Percentiles rank a stretch among this genome's conserved stretches.
Conservation (phyloP, 768 basidiomycete species). For the Russula virescens region DNA sequence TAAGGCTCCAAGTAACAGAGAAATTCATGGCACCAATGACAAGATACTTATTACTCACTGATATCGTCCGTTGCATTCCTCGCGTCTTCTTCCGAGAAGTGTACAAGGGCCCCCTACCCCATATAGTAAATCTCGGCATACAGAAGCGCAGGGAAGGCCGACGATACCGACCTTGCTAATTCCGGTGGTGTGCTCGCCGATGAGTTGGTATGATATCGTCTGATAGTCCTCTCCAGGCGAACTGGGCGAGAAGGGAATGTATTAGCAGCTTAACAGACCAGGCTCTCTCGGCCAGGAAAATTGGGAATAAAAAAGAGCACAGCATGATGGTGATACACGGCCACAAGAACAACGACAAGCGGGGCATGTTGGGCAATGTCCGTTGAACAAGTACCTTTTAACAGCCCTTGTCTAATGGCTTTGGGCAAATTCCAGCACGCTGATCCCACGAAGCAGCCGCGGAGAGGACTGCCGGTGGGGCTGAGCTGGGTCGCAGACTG, state of each 20-base stretch:
- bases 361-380: too few relatives aligned
- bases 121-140: background rate
- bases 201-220: constrained; percentile 56
- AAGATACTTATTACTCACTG: constrained; percentile 34
- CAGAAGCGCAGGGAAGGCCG: background rate
- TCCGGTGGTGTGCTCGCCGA: constrained; percentile 43
- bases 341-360: too few relatives aligned
- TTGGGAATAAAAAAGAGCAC: background rate
- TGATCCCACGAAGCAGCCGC: background rate
- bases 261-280: background rate
- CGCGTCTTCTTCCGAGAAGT: constrained; percentile 62
- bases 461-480: background rate
- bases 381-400: background rate
- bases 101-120: constrained; percentile 70
- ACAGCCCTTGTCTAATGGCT: background rate
- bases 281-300: too few relatives aligned
- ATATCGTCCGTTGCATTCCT: constrained; percentile 38
- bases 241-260: constrained; percentile 11
- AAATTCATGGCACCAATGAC: background rate
- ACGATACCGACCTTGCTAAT: constrained; percentile 47
- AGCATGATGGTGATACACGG: too few relatives aligned
- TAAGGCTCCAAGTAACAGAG: background rate
- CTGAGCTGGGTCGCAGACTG: background rate
- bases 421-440: background rate
- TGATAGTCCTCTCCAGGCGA: constrained; percentile 43